Conservation (phyloP, 108 stramenopile species). For the Cyclotella atomus region DNA sequence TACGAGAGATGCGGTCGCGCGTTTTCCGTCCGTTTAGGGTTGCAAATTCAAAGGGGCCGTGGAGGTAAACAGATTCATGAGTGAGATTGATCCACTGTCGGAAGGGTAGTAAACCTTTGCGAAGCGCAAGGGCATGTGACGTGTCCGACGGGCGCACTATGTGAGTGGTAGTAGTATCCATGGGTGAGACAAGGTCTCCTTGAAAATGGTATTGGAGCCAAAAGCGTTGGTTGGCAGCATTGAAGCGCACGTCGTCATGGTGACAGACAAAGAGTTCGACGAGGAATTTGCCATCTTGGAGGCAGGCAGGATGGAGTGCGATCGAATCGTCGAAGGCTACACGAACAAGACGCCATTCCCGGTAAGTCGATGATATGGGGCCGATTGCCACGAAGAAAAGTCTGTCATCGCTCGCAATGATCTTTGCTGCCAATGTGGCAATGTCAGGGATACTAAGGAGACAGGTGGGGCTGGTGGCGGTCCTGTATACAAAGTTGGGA, state of each 20-base stretch:
- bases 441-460: neutral
- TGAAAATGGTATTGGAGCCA: conserved; percentile 23
- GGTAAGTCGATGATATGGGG: neutral
- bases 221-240: conserved; percentile 13
- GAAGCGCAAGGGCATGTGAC: neutral
- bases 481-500: neutral
- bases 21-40: conserved; percentile 7
- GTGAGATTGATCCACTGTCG: conserved; percentile 7
- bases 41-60: conserved; percentile 26
- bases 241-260: neutral
- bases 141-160: conserved; percentile 7
- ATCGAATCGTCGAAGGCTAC: neutral
- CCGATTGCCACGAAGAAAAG: conserved; percentile 14
- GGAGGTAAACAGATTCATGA: conserved; percentile 1
- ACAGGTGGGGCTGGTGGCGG: neutral
- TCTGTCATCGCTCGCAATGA: conserved; percentile 1
- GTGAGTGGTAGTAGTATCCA: neutral
- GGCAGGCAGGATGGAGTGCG: neutral
- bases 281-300: neutral
- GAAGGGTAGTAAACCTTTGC: neutral
- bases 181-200: neutral
- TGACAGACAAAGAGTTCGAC: conserved; percentile 16
- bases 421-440: neutral
- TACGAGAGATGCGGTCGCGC: conserved; percentile 1
- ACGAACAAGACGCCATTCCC: conserved; percentile 3